phyloP scores from a whole-genome alignment of 345 rosid genomes.

The Eucalyptus rudis region DNA sequence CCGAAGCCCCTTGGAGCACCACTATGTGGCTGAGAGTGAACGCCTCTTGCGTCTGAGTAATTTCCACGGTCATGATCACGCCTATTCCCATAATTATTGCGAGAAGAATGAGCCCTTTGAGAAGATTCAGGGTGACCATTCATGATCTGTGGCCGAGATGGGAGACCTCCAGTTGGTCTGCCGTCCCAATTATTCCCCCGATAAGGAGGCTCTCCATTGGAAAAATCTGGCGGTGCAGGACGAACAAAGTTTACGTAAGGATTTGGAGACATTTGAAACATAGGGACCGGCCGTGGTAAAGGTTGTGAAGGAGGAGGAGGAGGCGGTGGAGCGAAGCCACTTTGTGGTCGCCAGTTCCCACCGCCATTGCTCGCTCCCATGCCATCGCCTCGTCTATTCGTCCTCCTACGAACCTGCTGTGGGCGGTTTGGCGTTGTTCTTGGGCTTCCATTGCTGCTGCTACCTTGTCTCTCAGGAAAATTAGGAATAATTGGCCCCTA shows the following conservation, averaged over 20 bases:
- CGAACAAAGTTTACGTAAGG: slow-evolving; percentile 16
- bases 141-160: slow-evolving; percentile 17
- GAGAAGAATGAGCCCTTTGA: slow-evolving; percentile 31
- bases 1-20: slow-evolving; percentile 28
- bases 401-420: slow-evolving; percentile 14
- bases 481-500: slow-evolving; percentile 12
- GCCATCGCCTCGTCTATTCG: slow-evolving; percentile 9
- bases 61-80: slow-evolving; percentile 44
- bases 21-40: slow-evolving; percentile 26
- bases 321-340: slow-evolving; percentile 4
- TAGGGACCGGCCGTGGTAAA: slow-evolving; percentile 34
- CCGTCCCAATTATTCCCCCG: slow-evolving; percentile 28
- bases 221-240: slow-evolving; percentile 7
- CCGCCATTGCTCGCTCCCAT: not conserved
- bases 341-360: slow-evolving; percentile 2
- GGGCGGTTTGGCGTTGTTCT: slow-evolving; percentile 13
- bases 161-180: slow-evolving; percentile 26
- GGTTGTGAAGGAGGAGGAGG: slow-evolving; percentile 17
- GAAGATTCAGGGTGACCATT: slow-evolving; percentile 29
- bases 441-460: slow-evolving; percentile 12
- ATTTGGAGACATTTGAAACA: slow-evolving; percentile 14
- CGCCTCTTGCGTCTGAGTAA: slow-evolving; percentile 29
- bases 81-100: slow-evolving; percentile 26
- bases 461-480: slow-evolving; percentile 13
- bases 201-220: slow-evolving; percentile 17